Base-by-base conservation (phyloP, 2,329 filamentous ascomycete species). In the Alternaria alternata region DNA sequence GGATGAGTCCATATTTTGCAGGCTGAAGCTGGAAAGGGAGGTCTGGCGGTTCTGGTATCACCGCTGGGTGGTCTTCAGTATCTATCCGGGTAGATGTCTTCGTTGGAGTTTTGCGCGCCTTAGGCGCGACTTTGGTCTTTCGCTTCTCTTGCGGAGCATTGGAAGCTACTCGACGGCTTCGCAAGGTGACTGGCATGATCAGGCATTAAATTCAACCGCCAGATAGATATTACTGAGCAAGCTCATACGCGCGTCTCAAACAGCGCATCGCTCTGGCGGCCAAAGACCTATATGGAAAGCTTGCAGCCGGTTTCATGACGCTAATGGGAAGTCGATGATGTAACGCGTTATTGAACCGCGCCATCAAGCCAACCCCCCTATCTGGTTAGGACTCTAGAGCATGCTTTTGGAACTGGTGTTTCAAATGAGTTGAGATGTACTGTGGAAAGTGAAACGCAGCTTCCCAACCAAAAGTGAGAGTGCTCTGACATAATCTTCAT, bases 1-100 rank as follows among this genome's bases (percentile, higher is more conserved):
- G 94, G 38, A 97, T 88, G 2, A 97, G 84, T 0, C 93, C 93
- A 73, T 96, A 97, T 7, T 53, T 42, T 6, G 67, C 61, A 5
- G 69, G 66, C 34, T 63, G 64, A 3, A 76, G 71, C 18, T 59
- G 30, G 28, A 76, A 75, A 5, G 44, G 38, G 3, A 76, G 57
- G 4, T 65, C 65, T 5, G 62, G 51, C 0, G 72, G 71, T 22
- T 68, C 61, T 30, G 58, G 51, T 51, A 68, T 56, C 11, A 41
- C 48, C 3, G 62, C 53, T 28, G 64, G 62, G 5, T 57, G 51
- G 16, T 64, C 54, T 68, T 34, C 54, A 62, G 24, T 71, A 62
- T 32, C 46, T 47, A 36, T 7, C 34, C 51, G 59, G 52, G 39
- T 65, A 48, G 34, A 56, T 44, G 36, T 44, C 5, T 5, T 24